Evolutionary conservation across 176 grass and related monocot species (phyloP).

Genomic region (Bolboschoenus planiculmis): DNA sequence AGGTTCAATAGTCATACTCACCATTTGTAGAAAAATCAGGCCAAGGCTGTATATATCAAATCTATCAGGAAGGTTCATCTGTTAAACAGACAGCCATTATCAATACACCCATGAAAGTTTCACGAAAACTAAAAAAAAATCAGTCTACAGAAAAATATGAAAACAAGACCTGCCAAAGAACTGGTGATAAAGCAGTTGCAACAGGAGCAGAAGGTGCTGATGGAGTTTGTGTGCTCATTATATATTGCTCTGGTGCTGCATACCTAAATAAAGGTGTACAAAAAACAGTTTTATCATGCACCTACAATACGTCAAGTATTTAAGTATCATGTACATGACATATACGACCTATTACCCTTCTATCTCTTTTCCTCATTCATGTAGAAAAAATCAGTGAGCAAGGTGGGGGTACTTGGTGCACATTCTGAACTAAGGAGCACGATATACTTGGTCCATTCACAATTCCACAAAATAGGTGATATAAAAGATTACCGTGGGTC

Average conservation of each 20-base stretch:
- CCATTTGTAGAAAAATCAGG: conserved; percentile 94
- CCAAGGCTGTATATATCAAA: conserved; percentile 99
- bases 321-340: background rate
- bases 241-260: conserved; percentile 98
- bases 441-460: background rate
- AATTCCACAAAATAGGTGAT: background rate
- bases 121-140: background rate
- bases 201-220: conserved; percentile 96
- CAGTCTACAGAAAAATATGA: background rate
- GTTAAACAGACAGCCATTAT: conserved; percentile 24
- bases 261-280: conserved; percentile 45
- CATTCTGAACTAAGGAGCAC: background rate
- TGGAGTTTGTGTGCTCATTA: conserved; percentile 98
- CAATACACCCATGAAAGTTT: background rate
- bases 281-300: conserved; percentile 27
- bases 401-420: background rate
- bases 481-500: conserved; percentile 68
- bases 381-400: background rate
- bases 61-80: conserved; percentile 98
- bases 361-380: background rate
- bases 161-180: conserved; percentile 80
- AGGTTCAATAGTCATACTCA: conserved; percentile 31
- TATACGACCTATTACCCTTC: background rate
- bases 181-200: conserved; percentile 84
- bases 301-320: background rate